Evolutionary conservation across 2,329 filamentous ascomycete species (phyloP), one percentile per base, ranked within the genome.

Genomic region (Aureobasidium musti): DNA sequence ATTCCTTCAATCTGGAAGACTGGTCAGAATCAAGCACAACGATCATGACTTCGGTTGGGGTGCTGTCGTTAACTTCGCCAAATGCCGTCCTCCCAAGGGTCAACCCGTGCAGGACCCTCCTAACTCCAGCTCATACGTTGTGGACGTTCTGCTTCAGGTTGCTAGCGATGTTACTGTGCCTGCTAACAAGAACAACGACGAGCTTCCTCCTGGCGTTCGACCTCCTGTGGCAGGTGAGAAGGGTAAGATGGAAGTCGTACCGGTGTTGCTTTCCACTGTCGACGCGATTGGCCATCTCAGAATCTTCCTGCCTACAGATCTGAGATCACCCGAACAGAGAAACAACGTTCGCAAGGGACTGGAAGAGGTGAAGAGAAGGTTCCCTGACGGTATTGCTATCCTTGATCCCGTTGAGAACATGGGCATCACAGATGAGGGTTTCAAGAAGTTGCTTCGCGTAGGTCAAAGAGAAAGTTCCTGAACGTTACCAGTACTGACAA

Each of bases 331-430:
- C 3, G 83, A 89, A n/a, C 86, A 92, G 57, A 86, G 89, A 66
- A 90, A 90, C 70, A 85, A 83, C 1, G 83, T 90, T 37, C 83
- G 86, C 65, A 91, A 89, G 74, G 79, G 84, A 4, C 79, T 98
- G 33, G 84, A 87, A 49, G 94, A 98, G 77, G 89, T 96, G 19
- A 86, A 91, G 78, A 87, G 87, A 71, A 89, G 95, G 30, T 98
- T 99, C 80, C 92, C 93, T 0, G 95, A 99, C 74, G 95, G 95
- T 3, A 82, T 99, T 66, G 90, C 95, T 3, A 83, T 93, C 7
- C 81, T 99, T 21, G 95, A 99, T 73, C 95, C 95, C 0, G 89
- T 99, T 45, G 93, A 98, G 77, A 93, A 97, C 74, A 98, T 99
- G 95, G 86, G 87, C 33, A 98, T 99, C 73, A 89, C 84, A 4